These are phyloP conservation scores for Komagataella phaffii DNA, from an alignment of 805 yeast genomes.

Conservation along the genomic window DNA sequence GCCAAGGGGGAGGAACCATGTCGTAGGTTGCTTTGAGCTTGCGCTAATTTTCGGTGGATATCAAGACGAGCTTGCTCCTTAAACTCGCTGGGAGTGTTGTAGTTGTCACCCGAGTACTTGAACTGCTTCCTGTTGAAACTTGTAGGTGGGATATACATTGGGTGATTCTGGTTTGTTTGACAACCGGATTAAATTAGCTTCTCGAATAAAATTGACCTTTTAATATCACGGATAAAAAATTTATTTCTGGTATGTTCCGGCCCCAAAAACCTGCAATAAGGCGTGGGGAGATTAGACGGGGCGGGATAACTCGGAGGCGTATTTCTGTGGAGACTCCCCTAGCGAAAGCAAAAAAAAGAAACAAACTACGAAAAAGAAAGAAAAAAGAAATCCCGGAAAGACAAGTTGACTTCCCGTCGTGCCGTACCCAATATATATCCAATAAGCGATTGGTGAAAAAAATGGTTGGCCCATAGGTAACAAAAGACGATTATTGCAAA, in stretches of 20 bases:
- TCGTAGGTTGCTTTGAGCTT: conserved; percentile 5
- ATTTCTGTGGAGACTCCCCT: background rate
- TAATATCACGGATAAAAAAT: background rate
- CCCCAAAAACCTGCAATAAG: background rate
- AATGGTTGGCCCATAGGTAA: background rate
- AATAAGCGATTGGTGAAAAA: background rate
- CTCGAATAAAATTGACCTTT: background rate
- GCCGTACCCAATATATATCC: background rate
- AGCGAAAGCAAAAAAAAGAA: too few relatives aligned
- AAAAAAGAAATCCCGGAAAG: background rate
- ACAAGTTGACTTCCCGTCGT: background rate
- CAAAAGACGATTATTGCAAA: background rate
- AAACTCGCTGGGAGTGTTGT: conserved; percentile 17
- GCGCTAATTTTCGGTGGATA: conserved; percentile 8
- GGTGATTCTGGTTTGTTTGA: background rate
- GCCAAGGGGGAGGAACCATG: conserved; percentile 19
- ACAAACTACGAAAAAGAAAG: too few relatives aligned
- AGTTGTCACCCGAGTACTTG: conserved; percentile 6
- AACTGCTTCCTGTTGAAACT: background rate
- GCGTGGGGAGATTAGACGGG: background rate
- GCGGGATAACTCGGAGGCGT: background rate
- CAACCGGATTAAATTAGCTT: background rate
- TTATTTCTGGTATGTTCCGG: background rate
- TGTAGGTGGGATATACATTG: background rate
- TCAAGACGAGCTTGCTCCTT: conserved; percentile 19